Base-by-base conservation (phyloP, 768 basidiomycete species). In the Suillus discolor region DNA sequence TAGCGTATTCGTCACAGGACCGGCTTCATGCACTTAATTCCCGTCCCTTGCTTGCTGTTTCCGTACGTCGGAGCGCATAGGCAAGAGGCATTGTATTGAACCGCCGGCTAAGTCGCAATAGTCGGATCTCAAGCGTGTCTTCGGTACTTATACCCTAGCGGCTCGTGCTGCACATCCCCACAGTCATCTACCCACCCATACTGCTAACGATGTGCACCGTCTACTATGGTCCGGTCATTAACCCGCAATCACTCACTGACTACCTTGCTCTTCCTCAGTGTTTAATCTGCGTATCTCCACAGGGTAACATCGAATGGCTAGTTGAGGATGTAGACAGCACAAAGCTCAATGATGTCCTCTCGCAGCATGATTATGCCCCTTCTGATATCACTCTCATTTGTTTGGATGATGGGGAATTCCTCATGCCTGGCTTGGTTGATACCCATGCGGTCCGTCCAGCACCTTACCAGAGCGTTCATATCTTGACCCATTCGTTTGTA, bases 371-470 rank as follows among this genome's bases (percentile, higher is more conserved):
- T n/a, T 71, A 79, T 23, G 54, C 76, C 11, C 78, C 84, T 28
- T 71, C 73, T 2, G 5, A 13, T 44, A 68, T 69, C 62, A 62
- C 70, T 44, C 71, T 87, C 6, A 72, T 84, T 11, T 64, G 64
- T n/a, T 72, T 89, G 57, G 75, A 75, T 13, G 75, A 81, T 3
- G 87, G 86, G 18, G 82, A 89, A 68, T 96, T 95, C 73, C 71
- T 97, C 64, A 86, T 94, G 72, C 96, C 96, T 7, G 96, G 96
- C 4, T 87, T 97, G 74, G 80, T 96, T 62, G 96, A 97, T 81
- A 97, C 95, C 38, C 95, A 97, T 77, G 93, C 91, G 41, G 95
- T 95, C 73, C 4, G 28, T 44, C 44, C 3, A 18, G 16, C 20
- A 6, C 66, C 18, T 44, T 60, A 51, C 16, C 31, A 12, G 28